Evolutionary conservation across 805 yeast species (phyloP).

Genomic region (Kluyveromyces siamensis): DNA sequence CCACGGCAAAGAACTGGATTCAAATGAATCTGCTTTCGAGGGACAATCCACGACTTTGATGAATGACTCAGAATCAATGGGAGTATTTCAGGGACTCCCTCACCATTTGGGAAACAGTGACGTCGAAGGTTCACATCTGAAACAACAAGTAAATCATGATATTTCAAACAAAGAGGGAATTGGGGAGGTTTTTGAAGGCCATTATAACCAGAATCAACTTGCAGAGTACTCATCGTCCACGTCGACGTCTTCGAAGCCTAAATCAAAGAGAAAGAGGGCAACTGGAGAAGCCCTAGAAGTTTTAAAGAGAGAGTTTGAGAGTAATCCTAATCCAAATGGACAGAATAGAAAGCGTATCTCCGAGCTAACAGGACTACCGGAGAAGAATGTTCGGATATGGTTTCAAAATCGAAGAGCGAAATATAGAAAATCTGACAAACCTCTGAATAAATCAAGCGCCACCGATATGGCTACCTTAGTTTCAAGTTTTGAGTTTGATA

Average conservation of each 20-base stretch:
- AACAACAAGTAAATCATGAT: neutral
- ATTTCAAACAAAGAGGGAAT: neutral
- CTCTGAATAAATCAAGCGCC: slow-evolving; percentile 28
- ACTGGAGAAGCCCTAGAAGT: slow-evolving; percentile 71
- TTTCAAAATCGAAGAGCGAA: slow-evolving; percentile 84
- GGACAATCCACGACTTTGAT: neutral
- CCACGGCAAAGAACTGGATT: neutral
- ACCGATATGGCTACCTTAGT: slow-evolving; percentile 11
- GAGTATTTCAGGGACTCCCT: neutral
- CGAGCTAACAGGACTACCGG: slow-evolving; percentile 69
- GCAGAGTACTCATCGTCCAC: neutral
- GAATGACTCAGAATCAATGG: neutral
- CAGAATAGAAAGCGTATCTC: slow-evolving; percentile 63
- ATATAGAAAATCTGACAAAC: slow-evolving; percentile 43
- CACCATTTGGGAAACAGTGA: neutral
- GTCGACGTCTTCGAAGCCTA: slow-evolving; percentile 8
- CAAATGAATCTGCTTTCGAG: neutral
- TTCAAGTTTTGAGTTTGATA: slow-evolving; percentile 23
- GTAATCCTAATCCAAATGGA: slow-evolving; percentile 69
- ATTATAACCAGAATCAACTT: neutral
- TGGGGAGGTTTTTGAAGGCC: neutral
- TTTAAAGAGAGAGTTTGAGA: slow-evolving; percentile 58
- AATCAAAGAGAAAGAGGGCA: slow-evolving; percentile 55
- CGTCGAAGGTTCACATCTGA: neutral
- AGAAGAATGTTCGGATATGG: slow-evolving; percentile 87